Conservation (phyloP, 2,329 filamentous ascomycete genomes). For the Beauveria medogensis region DNA sequence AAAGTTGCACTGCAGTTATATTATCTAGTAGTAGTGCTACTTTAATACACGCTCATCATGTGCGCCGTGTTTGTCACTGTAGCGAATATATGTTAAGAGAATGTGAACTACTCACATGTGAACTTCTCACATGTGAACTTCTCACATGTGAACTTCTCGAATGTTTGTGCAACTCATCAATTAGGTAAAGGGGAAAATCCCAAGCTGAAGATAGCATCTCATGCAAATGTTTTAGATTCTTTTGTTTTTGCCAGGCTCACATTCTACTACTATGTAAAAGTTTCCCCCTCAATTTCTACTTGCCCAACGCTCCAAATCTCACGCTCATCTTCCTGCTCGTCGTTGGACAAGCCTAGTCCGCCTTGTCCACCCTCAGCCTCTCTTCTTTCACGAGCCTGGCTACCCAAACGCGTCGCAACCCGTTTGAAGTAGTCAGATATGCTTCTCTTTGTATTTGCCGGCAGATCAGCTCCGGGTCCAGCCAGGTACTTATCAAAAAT, state of each 20-base stretch:
- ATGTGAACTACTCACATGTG: too few species aligned
- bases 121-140: too few species aligned
- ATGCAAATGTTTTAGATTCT: neutral
- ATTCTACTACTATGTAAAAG: slow-evolving; percentile 31
- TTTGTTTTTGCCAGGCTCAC: neutral
- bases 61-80: too few species aligned
- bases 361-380: slow-evolving; percentile 88
- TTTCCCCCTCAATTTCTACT: slow-evolving; percentile 66
- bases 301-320: slow-evolving; percentile 95
- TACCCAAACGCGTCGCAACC: slow-evolving; percentile 75
- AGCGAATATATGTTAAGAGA: too few species aligned
- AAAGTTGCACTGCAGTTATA: too few species aligned
- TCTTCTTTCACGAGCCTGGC: slow-evolving; percentile 77
- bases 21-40: neutral
- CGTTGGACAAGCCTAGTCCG: slow-evolving; percentile 75
- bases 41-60: too few species aligned
- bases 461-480: slow-evolving; percentile 56
- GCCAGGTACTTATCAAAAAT: slow-evolving; percentile 89
- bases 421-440: slow-evolving; percentile 98
- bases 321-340: slow-evolving; percentile 88
- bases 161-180: neutral
- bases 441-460: slow-evolving; percentile 68
- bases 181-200: neutral
- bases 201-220: neutral
- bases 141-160: too few species aligned